A percentile compares a stretch with the other conserved stretches of the same genome.
phyloP scores from a whole-genome alignment of 495 filamentous ascomycete species.

The Amniculicola lignicola region DNA sequence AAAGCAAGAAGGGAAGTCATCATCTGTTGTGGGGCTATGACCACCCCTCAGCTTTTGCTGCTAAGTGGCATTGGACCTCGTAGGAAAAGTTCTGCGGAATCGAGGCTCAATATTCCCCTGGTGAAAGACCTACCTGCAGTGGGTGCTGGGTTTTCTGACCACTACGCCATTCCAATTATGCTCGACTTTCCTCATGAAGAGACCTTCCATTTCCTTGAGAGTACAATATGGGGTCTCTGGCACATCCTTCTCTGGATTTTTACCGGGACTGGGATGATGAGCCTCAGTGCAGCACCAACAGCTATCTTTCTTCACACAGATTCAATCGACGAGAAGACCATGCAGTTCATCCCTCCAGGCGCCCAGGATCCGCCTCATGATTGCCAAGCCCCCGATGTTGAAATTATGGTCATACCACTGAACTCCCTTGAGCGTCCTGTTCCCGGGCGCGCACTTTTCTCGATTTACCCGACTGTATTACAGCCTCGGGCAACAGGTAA shows the following conservation, averaged over 20 bases:
- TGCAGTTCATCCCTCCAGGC: slow-evolving; percentile 16
- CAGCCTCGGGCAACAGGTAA: slow-evolving; percentile 21
- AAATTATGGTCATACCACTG: slow-evolving; percentile 20
- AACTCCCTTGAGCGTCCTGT: slow-evolving; percentile 20
- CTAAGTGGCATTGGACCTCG: slow-evolving; percentile 31
- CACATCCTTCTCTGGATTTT: slow-evolving; percentile 21
- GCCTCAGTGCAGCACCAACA: slow-evolving; percentile 18
- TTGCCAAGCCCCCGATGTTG: slow-evolving; percentile 10
- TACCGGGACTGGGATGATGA: slow-evolving; percentile 14
- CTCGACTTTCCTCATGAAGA: slow-evolving; percentile 21
- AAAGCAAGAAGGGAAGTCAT: slow-evolving; percentile 26
- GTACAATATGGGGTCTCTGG: slow-evolving; percentile 20
- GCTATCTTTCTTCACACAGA: slow-evolving; percentile 22
- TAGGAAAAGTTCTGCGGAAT: slow-evolving; percentile 2
- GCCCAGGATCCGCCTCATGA: slow-evolving; percentile 8
- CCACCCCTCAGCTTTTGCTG: slow-evolving; percentile 23
- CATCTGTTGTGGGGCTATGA: slow-evolving; percentile 18
- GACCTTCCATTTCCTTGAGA: slow-evolving; percentile 6
- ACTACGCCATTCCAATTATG: slow-evolving; percentile 22
- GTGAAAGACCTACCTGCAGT: slow-evolving; percentile 21
- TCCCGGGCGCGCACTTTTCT: slow-evolving; percentile 22
- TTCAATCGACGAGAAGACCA: slow-evolving; percentile 17
- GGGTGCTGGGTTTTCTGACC: slow-evolving; percentile 25
- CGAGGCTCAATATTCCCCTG: slow-evolving; percentile 18
- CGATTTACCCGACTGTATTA: slow-evolving; percentile 20